Conservation (phyloP, 2,329 filamentous ascomycete species). For the Cladosporium sp. region DNA sequence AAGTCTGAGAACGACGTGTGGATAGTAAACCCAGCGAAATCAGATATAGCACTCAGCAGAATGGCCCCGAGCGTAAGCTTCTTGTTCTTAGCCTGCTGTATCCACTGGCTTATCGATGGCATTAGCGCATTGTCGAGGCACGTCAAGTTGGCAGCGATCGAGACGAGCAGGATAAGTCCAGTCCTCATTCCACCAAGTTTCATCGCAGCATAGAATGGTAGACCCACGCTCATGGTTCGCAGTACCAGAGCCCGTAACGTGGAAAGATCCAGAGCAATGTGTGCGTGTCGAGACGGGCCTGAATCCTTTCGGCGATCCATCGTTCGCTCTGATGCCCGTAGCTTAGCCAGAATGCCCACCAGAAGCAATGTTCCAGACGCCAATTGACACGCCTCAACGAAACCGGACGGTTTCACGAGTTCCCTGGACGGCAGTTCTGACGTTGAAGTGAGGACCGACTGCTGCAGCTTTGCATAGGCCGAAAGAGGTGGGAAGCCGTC, state of each 20-base stretch:
- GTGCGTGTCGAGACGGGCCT: conserved; percentile 8
- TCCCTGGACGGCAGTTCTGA: conserved; percentile 18
- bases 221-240: conserved; percentile 30
- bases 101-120: conserved; percentile 28
- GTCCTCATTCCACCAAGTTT: conserved; percentile 56
- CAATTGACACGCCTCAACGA: conserved; percentile 48
- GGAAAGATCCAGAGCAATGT: conserved; percentile 22
- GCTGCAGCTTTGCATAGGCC: conserved; percentile 32
- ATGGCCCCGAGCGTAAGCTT: conserved; percentile 40
- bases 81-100: conserved; percentile 39
- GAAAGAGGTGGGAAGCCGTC: conserved; percentile 33
- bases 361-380: conserved; percentile 49
- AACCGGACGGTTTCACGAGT: conserved; percentile 25
- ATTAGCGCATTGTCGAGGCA: conserved; percentile 27
- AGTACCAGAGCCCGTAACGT: not conserved
- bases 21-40: conserved; percentile 36
- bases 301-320: conserved; percentile 35
- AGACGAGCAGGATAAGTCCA: conserved; percentile 53
- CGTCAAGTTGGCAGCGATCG: conserved; percentile 25
- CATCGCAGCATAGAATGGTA: conserved; percentile 59
- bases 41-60: conserved; percentile 35
- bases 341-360: conserved; percentile 43
- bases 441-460: conserved; percentile 24
- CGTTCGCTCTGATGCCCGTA: conserved; percentile 31
- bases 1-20: conserved; percentile 28